A percentile compares a stretch with the other conserved stretches of the same genome.
These are phyloP conservation scores for Oryza officinalis DNA, from an alignment of 176 grass and related monocot species.

Conservation along the genomic window DNA sequence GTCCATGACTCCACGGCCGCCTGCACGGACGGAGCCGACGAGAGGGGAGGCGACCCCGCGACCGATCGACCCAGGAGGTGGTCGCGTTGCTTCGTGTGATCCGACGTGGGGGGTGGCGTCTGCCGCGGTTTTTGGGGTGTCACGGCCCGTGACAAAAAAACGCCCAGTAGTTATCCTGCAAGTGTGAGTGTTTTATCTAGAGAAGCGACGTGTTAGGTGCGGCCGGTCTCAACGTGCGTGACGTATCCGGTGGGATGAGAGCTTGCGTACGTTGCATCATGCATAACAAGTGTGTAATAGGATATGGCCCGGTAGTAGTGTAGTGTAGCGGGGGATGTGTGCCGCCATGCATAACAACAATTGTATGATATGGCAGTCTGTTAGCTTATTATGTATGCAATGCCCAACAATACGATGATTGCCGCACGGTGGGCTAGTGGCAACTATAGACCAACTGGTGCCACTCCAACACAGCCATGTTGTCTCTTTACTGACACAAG, in stretches of 20 bases:
- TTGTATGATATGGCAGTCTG: not conserved
- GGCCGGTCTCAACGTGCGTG: slow-evolving; percentile 11
- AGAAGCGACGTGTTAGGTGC: slow-evolving; percentile 1
- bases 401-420: not conserved
- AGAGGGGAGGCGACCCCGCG: too few relatives aligned
- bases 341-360: not conserved
- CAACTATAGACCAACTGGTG: not conserved
- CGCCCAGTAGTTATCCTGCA: not conserved
- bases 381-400: not conserved
- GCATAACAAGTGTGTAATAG: not conserved
- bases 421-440: not conserved
- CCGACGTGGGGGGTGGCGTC: not conserved
- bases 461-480: not conserved
- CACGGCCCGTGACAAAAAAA: not conserved
- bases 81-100: not conserved
- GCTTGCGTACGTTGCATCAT: too few relatives aligned
- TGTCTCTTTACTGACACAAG: not conserved
- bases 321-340: not conserved
- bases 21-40: not conserved
- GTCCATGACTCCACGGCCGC: not conserved
- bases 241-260: slow-evolving; percentile 20
- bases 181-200: slow-evolving; percentile 1
- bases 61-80: too few relatives aligned
- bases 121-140: not conserved
- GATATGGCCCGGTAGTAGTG: not conserved